Evolutionary conservation across 1,284 basidiomycete genomes (phyloP).

Genomic region (Lentinus polychrous): DNA sequence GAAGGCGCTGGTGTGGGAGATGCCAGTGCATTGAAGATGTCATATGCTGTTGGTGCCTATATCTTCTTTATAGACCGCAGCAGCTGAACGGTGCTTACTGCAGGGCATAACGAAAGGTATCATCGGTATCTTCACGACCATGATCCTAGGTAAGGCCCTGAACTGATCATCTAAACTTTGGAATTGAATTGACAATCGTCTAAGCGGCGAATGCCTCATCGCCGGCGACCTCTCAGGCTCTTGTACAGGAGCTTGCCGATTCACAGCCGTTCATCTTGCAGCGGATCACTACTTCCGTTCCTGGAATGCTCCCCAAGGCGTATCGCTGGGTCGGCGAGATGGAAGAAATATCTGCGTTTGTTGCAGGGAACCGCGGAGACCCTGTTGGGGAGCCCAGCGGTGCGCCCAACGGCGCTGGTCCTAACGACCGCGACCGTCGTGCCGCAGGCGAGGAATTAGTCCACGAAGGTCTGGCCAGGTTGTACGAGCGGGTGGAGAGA

Average conservation of each 20-base stretch:
- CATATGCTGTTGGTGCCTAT: slow-evolving; percentile 42
- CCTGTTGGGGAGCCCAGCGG: slow-evolving; percentile 23
- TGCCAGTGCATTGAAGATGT: slow-evolving; percentile 59
- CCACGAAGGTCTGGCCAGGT: slow-evolving; percentile 40
- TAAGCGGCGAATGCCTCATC: slow-evolving; percentile 49
- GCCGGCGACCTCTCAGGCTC: slow-evolving; percentile 47
- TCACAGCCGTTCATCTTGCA: slow-evolving; percentile 40
- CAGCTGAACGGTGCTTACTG: neutral
- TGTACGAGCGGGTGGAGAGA: slow-evolving; percentile 37
- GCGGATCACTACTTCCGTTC: slow-evolving; percentile 32
- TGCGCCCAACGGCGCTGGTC: slow-evolving; percentile 25
- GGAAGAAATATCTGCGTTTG: slow-evolving; percentile 51
- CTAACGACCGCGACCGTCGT: neutral
- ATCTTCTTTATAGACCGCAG: neutral
- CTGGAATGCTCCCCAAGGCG: slow-evolving; percentile 48
- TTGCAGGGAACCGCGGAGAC: slow-evolving; percentile 14
- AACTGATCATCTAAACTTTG: neutral
- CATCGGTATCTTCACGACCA: slow-evolving; percentile 47
- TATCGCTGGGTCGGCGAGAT: slow-evolving; percentile 57
- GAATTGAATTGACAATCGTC: neutral
- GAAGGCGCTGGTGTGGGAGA: slow-evolving; percentile 45
- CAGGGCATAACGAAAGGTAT: slow-evolving; percentile 52
- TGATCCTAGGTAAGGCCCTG: slow-evolving; percentile 41
- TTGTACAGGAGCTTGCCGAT: slow-evolving; percentile 37
- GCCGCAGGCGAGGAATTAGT: slow-evolving; percentile 20